These are phyloP conservation scores for Lodderomyces parapsilosis DNA, from an alignment of 1,139 yeast genomes.

Conservation along the genomic window DNA sequence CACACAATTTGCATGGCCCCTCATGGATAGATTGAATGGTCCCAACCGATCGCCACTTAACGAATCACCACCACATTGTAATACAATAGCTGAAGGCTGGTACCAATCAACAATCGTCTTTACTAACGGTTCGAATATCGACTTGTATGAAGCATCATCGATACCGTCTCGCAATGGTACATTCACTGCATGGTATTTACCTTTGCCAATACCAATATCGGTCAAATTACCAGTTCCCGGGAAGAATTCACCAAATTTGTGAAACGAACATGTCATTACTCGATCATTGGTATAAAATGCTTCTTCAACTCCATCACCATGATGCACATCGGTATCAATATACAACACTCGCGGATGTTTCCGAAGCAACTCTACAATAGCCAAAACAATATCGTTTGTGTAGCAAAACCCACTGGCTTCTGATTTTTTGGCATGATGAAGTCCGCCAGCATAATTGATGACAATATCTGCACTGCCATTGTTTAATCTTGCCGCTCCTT, in stretches of 20 bases:
- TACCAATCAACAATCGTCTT: constrained; percentile 83
- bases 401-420: constrained; percentile 97
- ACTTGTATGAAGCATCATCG: constrained; percentile 88
- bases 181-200: constrained; percentile 82
- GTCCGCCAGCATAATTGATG: constrained; percentile 95
- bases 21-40: constrained; percentile 85
- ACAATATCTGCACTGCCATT: constrained; percentile 91
- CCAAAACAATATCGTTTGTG: constrained; percentile 89
- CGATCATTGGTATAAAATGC: constrained; percentile 94
- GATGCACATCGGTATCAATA: constrained; percentile 94
- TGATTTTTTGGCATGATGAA: constrained; percentile 93
- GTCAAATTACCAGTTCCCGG: constrained; percentile 93
- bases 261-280: constrained; percentile 96
- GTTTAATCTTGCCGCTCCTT: constrained; percentile 84
- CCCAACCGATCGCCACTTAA: constrained; percentile 92
- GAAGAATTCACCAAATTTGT: constrained; percentile 94
- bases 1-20: constrained; percentile 96
- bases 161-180: constrained; percentile 95
- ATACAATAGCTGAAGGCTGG: constrained; percentile 90
- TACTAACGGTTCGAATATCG: constrained; percentile 85
- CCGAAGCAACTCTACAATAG: constrained; percentile 77
- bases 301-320: constrained; percentile 98
- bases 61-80: constrained; percentile 98
- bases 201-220: constrained; percentile 85
- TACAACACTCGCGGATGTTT: constrained; percentile 90